phyloP scores from a whole-genome alignment of 1,139 yeast genomes.

The Diutina siamensis region DNA sequence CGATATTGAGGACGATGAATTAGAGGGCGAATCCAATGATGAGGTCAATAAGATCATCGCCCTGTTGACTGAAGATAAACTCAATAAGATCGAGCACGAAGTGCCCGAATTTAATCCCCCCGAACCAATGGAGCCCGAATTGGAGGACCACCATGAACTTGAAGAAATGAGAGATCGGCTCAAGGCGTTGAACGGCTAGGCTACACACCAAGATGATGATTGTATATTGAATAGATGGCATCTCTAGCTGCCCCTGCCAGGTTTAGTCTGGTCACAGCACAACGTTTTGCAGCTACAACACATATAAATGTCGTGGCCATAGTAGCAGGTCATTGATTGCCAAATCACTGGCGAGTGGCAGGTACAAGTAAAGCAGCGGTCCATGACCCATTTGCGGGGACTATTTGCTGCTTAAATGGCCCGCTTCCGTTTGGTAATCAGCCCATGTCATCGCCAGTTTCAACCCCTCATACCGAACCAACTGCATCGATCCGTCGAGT shows the following conservation, averaged over 20 bases:
- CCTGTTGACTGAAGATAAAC: conserved; percentile 32
- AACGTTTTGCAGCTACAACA: not conserved
- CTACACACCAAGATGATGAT: not conserved
- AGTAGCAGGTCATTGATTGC: not conserved
- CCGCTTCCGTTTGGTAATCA: conserved; percentile 13
- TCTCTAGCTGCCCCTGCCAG: no score
- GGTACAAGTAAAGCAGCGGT: conserved; percentile 1
- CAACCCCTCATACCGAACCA: conserved; percentile 29
- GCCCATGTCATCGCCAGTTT: conserved; percentile 19
- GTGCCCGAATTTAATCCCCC: conserved; percentile 17
- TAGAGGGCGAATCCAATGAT: conserved; percentile 59
- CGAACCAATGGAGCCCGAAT: conserved; percentile 13
- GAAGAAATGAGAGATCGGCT: conserved; percentile 84
- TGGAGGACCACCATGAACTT: conserved; percentile 56
- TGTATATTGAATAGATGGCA: no score
- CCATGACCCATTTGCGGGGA: not conserved
- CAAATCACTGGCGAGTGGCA: not conserved
- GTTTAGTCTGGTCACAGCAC: not conserved
- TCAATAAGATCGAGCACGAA: conserved; percentile 29
- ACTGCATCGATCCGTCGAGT: conserved; percentile 23
- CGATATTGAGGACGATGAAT: conserved; percentile 43
- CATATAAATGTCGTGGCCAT: not conserved
- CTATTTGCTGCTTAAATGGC: not conserved
- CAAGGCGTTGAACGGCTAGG: conserved; percentile 39
- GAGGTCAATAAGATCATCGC: conserved; percentile 45